Percentiles rank a stretch among this genome's conserved stretches.
Evolutionary conservation across 2,329 filamentous ascomycete genomes (phyloP).

Genomic region (Plenodomus biglobosus): DNA sequence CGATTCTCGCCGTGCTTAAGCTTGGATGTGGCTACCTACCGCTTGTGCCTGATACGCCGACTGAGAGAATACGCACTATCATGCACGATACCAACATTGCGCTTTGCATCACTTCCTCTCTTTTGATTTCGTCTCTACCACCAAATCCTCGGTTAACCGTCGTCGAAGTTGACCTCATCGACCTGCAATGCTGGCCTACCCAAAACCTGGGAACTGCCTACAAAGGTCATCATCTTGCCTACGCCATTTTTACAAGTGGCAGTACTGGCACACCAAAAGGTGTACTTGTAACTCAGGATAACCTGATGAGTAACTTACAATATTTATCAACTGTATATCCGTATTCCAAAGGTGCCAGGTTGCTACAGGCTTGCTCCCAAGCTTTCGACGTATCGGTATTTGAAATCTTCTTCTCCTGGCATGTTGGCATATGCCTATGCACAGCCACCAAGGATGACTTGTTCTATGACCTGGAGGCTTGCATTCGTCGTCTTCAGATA

Average conservation of each 20-base stretch:
- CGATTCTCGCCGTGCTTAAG: constrained; percentile 74
- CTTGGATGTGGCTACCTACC: constrained; percentile 79
- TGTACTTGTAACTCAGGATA: constrained; percentile 73
- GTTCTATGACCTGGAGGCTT: constrained; percentile 69
- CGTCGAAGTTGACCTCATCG: constrained; percentile 35
- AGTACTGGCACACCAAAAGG: constrained; percentile 81
- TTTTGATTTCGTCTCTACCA: constrained; percentile 9
- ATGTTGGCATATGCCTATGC: constrained; percentile 75
- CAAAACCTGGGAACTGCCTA: constrained; percentile 44
- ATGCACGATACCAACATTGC: constrained; percentile 60
- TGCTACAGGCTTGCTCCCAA: constrained; percentile 81
- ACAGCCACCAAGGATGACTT: constrained; percentile 72
- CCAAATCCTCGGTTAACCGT: constrained; percentile 9
- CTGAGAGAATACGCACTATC: constrained; percentile 62
- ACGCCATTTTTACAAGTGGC: constrained; percentile 81
- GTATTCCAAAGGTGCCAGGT: constrained; percentile 53
- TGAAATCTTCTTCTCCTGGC: constrained; percentile 86
- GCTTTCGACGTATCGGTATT: constrained; percentile 87
- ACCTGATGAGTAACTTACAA: constrained; percentile 74
- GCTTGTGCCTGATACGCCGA: constrained; percentile 70
- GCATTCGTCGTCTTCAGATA: constrained; percentile 64
- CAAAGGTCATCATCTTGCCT: constrained; percentile 61
- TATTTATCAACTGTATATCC: constrained; percentile 69
- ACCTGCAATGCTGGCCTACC: constrained; percentile 35
- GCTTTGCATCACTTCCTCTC: constrained; percentile 49